These are phyloP conservation scores for Hypoxylon sp. DNA, from an alignment of 2,329 filamentous ascomycete species.

Conservation along the genomic window DNA sequence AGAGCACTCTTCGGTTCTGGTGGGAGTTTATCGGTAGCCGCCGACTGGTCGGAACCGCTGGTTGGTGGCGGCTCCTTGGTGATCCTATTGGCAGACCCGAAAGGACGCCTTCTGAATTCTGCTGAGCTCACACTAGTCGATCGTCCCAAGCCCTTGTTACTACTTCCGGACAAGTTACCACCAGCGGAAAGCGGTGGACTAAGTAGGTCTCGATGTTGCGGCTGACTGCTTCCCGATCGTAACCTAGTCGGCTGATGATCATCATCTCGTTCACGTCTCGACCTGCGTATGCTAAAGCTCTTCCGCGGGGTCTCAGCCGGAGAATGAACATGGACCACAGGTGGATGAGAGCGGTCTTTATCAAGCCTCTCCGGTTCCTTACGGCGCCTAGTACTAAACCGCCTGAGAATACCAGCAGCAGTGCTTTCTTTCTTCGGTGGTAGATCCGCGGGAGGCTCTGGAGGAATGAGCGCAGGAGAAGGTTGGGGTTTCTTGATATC, in stretches of 20 bases:
- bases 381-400: slow-evolving; percentile 89
- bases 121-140: slow-evolving; percentile 94
- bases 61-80: slow-evolving; percentile 78
- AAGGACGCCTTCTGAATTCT: slow-evolving; percentile 78
- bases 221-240: slow-evolving; percentile 73
- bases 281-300: slow-evolving; percentile 85
- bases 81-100: slow-evolving; percentile 60
- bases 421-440: slow-evolving; percentile 87
- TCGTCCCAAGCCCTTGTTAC: slow-evolving; percentile 80
- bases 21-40: slow-evolving; percentile 66
- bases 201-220: slow-evolving; percentile 83
- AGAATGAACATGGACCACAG: slow-evolving; percentile 82
- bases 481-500: slow-evolving; percentile 76
- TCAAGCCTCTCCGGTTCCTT: slow-evolving; percentile 76
- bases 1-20: slow-evolving; percentile 67
- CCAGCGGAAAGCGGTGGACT: slow-evolving; percentile 78
- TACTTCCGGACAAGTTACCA: slow-evolving; percentile 65
- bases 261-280: slow-evolving; percentile 69
- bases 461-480: slow-evolving; percentile 63
- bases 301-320: slow-evolving; percentile 81
- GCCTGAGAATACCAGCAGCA: slow-evolving; percentile 84
- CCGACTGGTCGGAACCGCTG: slow-evolving; percentile 84
- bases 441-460: slow-evolving; percentile 71
- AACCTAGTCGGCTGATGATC: slow-evolving; percentile 58
- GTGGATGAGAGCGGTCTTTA: slow-evolving; percentile 78